A percentile compares a stretch with the other conserved stretches of the same genome.
These are phyloP conservation scores for Aureoboletus auriporus DNA, from an alignment of 768 basidiomycete genomes.

Conservation along the genomic window DNA sequence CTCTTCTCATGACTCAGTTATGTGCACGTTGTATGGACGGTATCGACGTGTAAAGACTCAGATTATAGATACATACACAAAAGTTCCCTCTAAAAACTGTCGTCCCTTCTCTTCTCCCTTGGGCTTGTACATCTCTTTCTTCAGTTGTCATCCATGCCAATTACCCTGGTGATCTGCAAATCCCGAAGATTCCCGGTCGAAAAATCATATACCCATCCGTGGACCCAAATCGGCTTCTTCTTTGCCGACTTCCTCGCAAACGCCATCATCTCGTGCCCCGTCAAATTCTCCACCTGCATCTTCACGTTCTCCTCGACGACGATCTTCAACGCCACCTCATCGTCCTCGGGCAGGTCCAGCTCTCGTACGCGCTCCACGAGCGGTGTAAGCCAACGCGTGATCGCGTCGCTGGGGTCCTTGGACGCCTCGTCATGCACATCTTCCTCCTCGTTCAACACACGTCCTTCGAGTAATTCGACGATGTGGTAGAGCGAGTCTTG, in stretches of 20 bases:
- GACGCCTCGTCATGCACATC: constrained; percentile 6
- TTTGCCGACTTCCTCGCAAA: constrained; percentile 37
- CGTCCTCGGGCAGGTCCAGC: constrained; percentile 31
- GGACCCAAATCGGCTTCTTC: constrained; percentile 49
- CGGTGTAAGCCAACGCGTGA: constrained; percentile 71
- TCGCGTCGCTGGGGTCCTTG: constrained; percentile 38
- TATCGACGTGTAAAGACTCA: no score
- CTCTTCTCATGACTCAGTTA: no score
- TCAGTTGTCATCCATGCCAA: not conserved
- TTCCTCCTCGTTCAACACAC: constrained; percentile 15
- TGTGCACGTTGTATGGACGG: no score
- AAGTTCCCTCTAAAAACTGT: no score
- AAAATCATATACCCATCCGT: constrained; percentile 73
- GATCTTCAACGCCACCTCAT: constrained; percentile 27
- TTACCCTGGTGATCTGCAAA: constrained; percentile 45
- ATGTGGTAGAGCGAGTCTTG: constrained; percentile 15
- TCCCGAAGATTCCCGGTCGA: constrained; percentile 55
- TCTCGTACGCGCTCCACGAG: constrained; percentile 49
- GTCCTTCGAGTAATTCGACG: not conserved
- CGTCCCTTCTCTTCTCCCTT: no score
- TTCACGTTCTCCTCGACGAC: constrained; percentile 57
- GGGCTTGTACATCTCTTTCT: no score
- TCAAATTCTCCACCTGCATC: constrained; percentile 42
- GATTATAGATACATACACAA: no score
- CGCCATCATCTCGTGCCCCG: constrained; percentile 26